Evolutionary conservation across 306 rosid genomes (phyloP).

Genomic region (Prunus mongolica): DNA sequence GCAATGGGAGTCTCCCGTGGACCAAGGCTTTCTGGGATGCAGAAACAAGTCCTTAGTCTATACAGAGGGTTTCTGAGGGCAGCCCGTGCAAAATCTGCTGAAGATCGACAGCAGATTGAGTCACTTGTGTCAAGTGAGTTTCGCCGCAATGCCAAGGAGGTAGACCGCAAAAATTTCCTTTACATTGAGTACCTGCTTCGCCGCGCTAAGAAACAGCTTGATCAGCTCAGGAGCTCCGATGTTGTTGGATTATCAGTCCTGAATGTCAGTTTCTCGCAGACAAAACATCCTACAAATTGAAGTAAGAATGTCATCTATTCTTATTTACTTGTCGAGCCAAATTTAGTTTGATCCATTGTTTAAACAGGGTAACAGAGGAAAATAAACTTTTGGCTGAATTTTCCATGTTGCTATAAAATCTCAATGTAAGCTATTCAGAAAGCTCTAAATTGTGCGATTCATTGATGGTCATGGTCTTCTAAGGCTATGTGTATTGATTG

Average conservation of each 20-base stretch:
- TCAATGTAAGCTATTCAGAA: background rate
- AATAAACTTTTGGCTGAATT: background rate
- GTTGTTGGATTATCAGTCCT: constrained; percentile 57
- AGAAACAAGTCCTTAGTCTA: constrained; percentile 72
- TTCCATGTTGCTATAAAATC: background rate
- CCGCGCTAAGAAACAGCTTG: constrained; percentile 73
- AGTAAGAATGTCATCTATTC: background rate
- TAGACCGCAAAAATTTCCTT: constrained; percentile 66
- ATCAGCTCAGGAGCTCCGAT: constrained; percentile 65
- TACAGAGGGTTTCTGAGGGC: constrained; percentile 77
- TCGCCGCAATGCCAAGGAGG: constrained; percentile 48
- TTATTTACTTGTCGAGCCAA: background rate
- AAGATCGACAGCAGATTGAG: constrained; percentile 59
- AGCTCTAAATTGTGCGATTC: background rate
- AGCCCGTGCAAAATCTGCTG: constrained; percentile 58
- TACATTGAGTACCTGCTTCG: constrained; percentile 84
- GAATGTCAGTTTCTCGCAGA: constrained; percentile 26
- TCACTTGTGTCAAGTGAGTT: constrained; percentile 61
- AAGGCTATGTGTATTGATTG: too few relatives aligned
- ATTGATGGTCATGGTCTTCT: too few relatives aligned
- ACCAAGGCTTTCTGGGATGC: constrained; percentile 79
- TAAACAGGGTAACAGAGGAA: background rate
- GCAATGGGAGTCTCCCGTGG: constrained; percentile 48
- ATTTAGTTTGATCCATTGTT: background rate
- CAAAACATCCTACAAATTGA: constrained; percentile 20